Evolutionary conservation across 1,284 basidiomycete genomes (phyloP).

Genomic region (Puccinia sorghi): DNA sequence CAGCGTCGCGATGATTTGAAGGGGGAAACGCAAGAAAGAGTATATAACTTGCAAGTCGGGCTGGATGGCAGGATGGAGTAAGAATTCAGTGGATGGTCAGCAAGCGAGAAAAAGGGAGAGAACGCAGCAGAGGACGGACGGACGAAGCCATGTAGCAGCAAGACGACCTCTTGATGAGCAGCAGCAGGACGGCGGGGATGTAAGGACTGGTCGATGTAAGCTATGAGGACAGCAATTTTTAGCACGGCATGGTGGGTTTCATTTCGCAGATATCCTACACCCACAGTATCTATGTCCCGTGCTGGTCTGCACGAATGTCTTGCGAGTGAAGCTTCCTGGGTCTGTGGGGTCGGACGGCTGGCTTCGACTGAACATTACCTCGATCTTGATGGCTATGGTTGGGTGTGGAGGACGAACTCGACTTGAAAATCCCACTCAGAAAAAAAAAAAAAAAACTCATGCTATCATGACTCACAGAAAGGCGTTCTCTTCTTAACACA

Average conservation of each 20-base stretch:
- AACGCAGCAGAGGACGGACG: background rate
- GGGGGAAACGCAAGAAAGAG: background rate
- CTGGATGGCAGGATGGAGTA: background rate
- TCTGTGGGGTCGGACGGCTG: background rate
- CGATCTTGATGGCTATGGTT: too few species aligned
- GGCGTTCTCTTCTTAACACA: too few species aligned
- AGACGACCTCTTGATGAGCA: background rate
- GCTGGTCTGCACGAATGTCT: conserved; percentile 5
- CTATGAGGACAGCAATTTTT: background rate
- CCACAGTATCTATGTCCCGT: background rate
- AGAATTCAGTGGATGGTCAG: too few species aligned
- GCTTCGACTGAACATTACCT: too few species aligned
- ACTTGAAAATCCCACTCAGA: too few species aligned
- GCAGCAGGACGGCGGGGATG: background rate
- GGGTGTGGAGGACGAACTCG: too few species aligned
- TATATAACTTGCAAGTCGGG: conserved; percentile 28
- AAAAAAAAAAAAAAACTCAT: too few species aligned
- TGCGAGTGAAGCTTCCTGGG: conserved; percentile 10
- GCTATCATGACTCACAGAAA: too few species aligned
- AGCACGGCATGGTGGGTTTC: background rate
- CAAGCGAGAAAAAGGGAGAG: background rate
- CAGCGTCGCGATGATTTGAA: background rate
- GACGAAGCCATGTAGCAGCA: conserved; percentile 12
- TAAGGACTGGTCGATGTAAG: conserved; percentile 16
- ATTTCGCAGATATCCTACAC: background rate